Base-by-base conservation (phyloP, 108 stramenopile species). In the Nitzschia sp. region DNA sequence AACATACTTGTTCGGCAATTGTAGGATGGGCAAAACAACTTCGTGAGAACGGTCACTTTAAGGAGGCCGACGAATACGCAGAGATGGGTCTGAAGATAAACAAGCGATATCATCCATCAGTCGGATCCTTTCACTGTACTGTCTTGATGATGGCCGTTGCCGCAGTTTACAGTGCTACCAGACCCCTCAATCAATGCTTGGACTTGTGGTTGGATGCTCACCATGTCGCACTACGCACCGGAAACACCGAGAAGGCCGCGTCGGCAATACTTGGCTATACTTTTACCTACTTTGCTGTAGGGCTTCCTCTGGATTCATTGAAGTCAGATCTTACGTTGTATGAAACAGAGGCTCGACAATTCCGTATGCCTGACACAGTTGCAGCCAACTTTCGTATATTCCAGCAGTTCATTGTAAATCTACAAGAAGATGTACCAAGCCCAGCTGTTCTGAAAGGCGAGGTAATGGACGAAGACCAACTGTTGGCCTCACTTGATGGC, bases 291-390 rank as follows among this genome's bases (percentile, higher is more conserved):
- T 28, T 76, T 22, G 38, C 16, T 32, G 47, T 69, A 9, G 80
- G 80, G 16, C 53, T 81, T 15, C 75, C 80, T 36, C 36, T 81
- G 45, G 52, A 29, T 17, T 47, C 67, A 3, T 60, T 80, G 52
- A 38, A 50, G 45, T 2, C 54, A 8, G 79, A 80, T 46, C 23
- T 80, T 44, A 19, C 45, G 28, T 62, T 50, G 13, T 75, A 56
- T 56, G 31, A 21, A 6, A 61, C 47, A 38, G 69, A 75, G 30
- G 59, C 68, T 15, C 13, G 45, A 8, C 64, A 61, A 29, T 75
- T 73, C 48, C 23, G 48, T 3, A 28, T 61, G 41, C 63, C 77
- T 8, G 36, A 45, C 1, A 55, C 69, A 1, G 38, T 73, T 9
- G 1, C 17, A 15, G 72, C 35, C 15, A 2, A 66, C 4, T 66